phyloP scores from a whole-genome alignment of 139 green algal genomes.

The Chlorella sp. region DNA sequence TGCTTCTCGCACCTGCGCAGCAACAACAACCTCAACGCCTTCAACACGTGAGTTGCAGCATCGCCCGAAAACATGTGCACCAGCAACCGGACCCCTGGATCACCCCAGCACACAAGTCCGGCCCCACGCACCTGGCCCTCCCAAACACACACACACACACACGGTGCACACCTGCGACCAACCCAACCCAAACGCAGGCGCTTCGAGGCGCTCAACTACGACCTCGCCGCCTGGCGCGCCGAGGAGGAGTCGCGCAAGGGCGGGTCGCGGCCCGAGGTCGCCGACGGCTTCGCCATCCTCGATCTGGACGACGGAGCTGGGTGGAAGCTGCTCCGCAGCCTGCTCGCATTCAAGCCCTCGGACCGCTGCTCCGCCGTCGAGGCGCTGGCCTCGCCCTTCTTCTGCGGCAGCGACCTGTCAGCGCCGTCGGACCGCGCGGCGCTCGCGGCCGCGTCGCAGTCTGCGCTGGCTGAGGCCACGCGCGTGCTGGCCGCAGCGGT shows the following conservation, averaged over 20 bases:
- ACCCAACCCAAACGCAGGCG: neutral
- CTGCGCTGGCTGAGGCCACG: neutral
- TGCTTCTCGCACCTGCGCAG: slow-evolving; percentile 61
- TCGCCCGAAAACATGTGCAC: too few species aligned
- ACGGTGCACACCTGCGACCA: neutral
- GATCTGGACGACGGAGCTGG: slow-evolving; percentile 53
- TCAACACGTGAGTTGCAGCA: slow-evolving; percentile 25
- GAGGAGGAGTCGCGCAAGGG: slow-evolving; percentile 42
- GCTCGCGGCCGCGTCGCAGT: neutral
- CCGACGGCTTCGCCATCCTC: slow-evolving; percentile 71
- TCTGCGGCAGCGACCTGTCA: neutral
- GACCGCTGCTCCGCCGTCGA: slow-evolving; percentile 3
- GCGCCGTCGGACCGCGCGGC: too few species aligned
- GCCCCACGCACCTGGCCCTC: too few species aligned
- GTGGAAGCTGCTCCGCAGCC: slow-evolving; percentile 61
- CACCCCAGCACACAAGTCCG: too few species aligned
- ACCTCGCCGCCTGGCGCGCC: slow-evolving; percentile 35
- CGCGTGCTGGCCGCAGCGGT: neutral
- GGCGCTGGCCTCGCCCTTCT: slow-evolving; percentile 6
- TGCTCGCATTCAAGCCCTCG: slow-evolving; percentile 35
- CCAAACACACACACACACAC: too few species aligned
- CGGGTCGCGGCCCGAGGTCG: slow-evolving; percentile 26
- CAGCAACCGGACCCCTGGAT: too few species aligned
- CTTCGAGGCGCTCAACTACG: slow-evolving; percentile 6
- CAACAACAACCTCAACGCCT: slow-evolving; percentile 70